phyloP scores from a whole-genome alignment of 345 rosid genomes.

The Firmiana major region DNA sequence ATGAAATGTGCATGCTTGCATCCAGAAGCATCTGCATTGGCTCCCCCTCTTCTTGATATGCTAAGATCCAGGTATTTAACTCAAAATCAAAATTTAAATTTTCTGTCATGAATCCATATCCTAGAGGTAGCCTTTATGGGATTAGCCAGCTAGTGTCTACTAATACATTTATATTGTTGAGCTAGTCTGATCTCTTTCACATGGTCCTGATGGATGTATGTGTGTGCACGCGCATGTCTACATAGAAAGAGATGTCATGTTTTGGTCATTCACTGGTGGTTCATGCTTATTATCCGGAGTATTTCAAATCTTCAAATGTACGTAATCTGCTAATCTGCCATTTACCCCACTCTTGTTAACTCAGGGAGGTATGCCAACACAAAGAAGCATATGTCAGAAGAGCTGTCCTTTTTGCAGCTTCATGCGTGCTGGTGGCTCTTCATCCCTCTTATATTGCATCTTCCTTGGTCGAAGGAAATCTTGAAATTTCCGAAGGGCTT shows the following conservation, averaged over 20 bases:
- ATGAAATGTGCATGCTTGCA: constrained; percentile 88
- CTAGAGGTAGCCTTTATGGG: constrained; percentile 5
- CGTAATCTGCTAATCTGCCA: background rate
- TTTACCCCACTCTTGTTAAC: background rate
- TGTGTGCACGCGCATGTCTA: background rate
- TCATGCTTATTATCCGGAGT: background rate
- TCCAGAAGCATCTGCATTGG: constrained; percentile 87
- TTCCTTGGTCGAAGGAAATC: constrained; percentile 66
- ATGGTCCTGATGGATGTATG: background rate
- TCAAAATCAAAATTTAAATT: background rate
- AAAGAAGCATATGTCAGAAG: constrained; percentile 89
- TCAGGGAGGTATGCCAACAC: constrained; percentile 81
- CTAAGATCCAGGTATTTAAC: constrained; percentile 65
- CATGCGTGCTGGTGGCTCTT: constrained; percentile 70
- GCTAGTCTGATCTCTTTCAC: background rate
- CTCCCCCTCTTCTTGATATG: constrained; percentile 77
- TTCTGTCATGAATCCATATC: background rate
- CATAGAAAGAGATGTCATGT: background rate
- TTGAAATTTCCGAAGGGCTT: constrained; percentile 67
- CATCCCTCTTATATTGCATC: constrained; percentile 84
- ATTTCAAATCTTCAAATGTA: background rate
- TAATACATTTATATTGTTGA: background rate
- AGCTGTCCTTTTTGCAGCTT: constrained; percentile 86
- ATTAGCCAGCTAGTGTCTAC: background rate
- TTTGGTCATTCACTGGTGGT: background rate